These are phyloP conservation scores for Talaromyces adpressus DNA, from an alignment of 495 filamentous ascomycete genomes.

Conservation along the genomic window DNA sequence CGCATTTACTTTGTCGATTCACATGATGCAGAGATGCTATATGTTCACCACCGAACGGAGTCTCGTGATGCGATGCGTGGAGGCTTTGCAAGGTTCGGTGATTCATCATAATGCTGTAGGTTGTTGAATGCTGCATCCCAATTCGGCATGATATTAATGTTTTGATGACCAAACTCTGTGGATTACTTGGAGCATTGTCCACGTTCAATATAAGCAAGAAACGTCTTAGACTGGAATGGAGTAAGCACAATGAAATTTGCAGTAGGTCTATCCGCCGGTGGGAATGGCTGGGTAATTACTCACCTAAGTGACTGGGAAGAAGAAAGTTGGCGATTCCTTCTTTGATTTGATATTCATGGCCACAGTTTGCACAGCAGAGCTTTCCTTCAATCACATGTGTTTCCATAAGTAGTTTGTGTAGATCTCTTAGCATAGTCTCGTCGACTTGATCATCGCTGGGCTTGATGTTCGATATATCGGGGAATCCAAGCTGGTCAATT, in stretches of 20 bases:
- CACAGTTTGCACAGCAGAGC: constrained; percentile 84
- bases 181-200: background rate
- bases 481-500: constrained; percentile 67
- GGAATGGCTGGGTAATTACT: background rate
- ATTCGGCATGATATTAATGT: background rate
- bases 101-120: background rate
- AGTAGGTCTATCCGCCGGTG: background rate
- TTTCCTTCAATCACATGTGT: constrained; percentile 83
- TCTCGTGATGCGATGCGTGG: background rate
- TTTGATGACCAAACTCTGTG: background rate
- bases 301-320: constrained; percentile 84
- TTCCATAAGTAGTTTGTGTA: constrained; percentile 81
- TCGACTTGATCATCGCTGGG: constrained; percentile 52
- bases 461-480: constrained; percentile 60
- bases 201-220: background rate
- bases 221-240: background rate
- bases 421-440: constrained; percentile 61
- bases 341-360: constrained; percentile 85
- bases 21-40: background rate
- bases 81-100: background rate
- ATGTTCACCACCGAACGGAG: background rate
- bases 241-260: background rate
- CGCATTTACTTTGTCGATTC: background rate
- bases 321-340: constrained; percentile 97
- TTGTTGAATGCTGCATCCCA: background rate